Evolutionary conservation across 2,329 filamentous ascomycete genomes (phyloP).

Genomic region (Aspergillus sp.): DNA sequence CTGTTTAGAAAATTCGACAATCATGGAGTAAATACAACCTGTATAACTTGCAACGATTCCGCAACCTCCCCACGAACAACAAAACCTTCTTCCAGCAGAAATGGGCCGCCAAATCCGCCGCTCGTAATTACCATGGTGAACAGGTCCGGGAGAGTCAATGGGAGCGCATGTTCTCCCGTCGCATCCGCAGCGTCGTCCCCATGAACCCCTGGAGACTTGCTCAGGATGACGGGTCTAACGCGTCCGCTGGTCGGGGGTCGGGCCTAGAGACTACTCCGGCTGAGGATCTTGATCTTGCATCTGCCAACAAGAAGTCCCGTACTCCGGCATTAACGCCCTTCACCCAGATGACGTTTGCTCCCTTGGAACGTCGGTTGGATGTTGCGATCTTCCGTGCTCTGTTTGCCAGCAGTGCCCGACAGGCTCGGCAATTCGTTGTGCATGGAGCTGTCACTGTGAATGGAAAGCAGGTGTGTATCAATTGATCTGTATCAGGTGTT

Average conservation of each 20-base stretch:
- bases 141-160: slow-evolving; percentile 90
- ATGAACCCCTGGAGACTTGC: slow-evolving; percentile 82
- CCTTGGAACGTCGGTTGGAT: slow-evolving; percentile 83
- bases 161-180: slow-evolving; percentile 85
- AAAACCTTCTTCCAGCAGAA: slow-evolving; percentile 96
- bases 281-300: slow-evolving; percentile 16
- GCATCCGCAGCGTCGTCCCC: slow-evolving; percentile 74
- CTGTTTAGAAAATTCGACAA: slow-evolving; percentile 75
- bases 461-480: slow-evolving; percentile 71
- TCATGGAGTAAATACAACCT: slow-evolving; percentile 98
- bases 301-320: no score
- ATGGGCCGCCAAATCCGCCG: slow-evolving; percentile 81
- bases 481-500: background rate
- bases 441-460: slow-evolving; percentile 95
- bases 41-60: slow-evolving; percentile 70
- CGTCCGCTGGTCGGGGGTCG: slow-evolving; percentile 77
- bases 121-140: slow-evolving; percentile 89
- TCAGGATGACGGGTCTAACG: slow-evolving; percentile 71
- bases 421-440: slow-evolving; percentile 89
- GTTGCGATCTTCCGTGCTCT: slow-evolving; percentile 90
- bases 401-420: slow-evolving; percentile 88
- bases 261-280: slow-evolving; percentile 48
- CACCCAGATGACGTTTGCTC: slow-evolving; percentile 93
- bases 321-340: slow-evolving; percentile 61
- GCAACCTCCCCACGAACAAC: slow-evolving; percentile 38